These are phyloP conservation scores for Dittrichia graveolens DNA, from an alignment of 129 eudicot genomes.

Conservation along the genomic window DNA sequence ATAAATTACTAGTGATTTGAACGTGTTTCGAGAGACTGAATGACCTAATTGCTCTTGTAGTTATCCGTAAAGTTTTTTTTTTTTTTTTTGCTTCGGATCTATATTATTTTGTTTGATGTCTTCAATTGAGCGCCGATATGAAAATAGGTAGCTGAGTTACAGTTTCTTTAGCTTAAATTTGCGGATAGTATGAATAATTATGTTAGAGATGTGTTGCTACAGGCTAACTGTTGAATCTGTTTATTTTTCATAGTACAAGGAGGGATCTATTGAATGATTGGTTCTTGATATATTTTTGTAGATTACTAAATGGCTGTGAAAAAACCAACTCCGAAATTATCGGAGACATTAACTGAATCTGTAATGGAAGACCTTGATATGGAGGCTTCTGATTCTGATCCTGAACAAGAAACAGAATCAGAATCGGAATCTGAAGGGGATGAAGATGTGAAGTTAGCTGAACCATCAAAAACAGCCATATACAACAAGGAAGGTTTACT, in stretches of 20 bases:
- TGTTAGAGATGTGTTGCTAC: neutral
- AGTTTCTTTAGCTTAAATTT: no score
- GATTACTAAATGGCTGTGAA: conserved; percentile 38
- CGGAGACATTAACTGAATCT: conserved; percentile 17
- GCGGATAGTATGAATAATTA: no score
- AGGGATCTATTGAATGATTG: neutral
- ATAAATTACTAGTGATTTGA: no score
- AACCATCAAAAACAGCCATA: conserved; percentile 70
- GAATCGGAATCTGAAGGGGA: conserved; percentile 62
- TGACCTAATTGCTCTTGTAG: no score
- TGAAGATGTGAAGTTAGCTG: conserved; percentile 53
- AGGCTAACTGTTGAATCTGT: neutral
- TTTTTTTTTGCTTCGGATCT: no score
- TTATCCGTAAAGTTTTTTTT: no score
- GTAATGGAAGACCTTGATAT: conserved; percentile 36
- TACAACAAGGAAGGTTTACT: conserved; percentile 62
- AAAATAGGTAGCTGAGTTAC: no score
- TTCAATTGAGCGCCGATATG: no score
- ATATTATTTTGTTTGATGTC: no score
- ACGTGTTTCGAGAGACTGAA: no score
- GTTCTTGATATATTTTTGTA: neutral
- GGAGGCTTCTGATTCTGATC: conserved; percentile 31
- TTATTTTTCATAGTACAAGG: neutral
- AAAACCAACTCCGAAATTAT: conserved; percentile 8
- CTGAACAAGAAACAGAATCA: conserved; percentile 30